Conservation (phyloP, 2,329 filamentous ascomycete species). For the Leptosphaerulina australis region DNA sequence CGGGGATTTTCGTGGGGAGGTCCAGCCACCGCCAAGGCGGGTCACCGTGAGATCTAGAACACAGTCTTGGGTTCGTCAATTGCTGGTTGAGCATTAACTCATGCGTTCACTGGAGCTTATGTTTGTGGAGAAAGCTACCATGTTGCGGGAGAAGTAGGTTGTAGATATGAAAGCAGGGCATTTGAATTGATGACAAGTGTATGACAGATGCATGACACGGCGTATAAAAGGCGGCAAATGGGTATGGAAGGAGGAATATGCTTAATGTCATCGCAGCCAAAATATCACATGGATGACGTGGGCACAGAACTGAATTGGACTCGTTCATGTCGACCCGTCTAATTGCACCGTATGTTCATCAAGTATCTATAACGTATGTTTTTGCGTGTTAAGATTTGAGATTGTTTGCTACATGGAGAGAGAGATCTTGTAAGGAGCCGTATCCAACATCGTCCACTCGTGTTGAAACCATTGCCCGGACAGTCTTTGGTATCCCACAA, state of each 20-base stretch:
- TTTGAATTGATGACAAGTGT: conserved; percentile 1
- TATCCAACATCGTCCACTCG: too few relatives aligned
- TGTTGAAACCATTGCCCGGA: too few relatives aligned
- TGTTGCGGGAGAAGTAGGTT: neutral
- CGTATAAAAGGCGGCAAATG: neutral
- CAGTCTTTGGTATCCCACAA: too few relatives aligned
- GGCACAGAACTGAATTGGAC: too few relatives aligned
- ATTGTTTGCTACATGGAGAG: too few relatives aligned
- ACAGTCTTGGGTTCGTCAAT: neutral
- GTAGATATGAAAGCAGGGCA: neutral
- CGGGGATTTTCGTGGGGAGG: conserved; percentile 20
- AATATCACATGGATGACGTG: neutral
- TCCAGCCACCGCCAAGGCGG: conserved; percentile 28
- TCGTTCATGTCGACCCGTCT: too few relatives aligned
- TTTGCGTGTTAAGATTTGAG: neutral
- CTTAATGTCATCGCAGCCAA: neutral
- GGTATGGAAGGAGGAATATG: neutral
- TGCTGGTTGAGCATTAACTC: neutral
- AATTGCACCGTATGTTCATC: too few relatives aligned
- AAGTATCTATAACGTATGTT: neutral
- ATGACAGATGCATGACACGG: neutral
- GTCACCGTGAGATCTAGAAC: conserved; percentile 6
- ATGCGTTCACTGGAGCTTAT: neutral
- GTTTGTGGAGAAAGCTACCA: neutral
- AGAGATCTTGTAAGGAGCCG: too few relatives aligned